phyloP scores from a whole-genome alignment of 495 filamentous ascomycete species.

The Rusavskia elegans region DNA sequence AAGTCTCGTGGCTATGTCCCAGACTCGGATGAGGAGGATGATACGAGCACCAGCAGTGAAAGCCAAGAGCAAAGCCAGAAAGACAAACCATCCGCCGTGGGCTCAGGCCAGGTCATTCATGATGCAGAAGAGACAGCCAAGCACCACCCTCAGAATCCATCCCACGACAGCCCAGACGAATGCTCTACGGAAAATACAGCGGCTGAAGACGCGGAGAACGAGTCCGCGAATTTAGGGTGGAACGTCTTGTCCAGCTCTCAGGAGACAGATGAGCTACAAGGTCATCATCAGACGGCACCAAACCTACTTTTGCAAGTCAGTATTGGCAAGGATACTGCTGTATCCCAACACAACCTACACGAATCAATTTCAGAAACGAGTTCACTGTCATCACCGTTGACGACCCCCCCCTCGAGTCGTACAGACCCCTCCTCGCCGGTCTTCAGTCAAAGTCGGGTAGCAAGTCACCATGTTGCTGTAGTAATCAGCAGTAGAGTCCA shows the following conservation, averaged over 20 bases:
- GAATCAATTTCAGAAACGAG: background rate
- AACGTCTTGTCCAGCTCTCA: background rate
- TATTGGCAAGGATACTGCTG: background rate
- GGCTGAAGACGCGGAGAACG: background rate
- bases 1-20: conserved; percentile 44
- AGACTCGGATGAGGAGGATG: conserved; percentile 44
- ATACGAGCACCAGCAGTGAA: background rate
- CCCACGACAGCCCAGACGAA: too few species aligned
- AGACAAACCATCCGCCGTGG: background rate
- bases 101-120: background rate
- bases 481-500: background rate
- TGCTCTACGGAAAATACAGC: too few species aligned
- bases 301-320: background rate
- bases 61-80: background rate
- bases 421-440: background rate
- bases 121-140: background rate
- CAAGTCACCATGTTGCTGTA: background rate
- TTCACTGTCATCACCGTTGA: background rate
- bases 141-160: background rate
- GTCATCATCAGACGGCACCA: conserved; percentile 3
- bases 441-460: background rate
- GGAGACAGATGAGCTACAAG: conserved; percentile 8
- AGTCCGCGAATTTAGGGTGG: background rate
- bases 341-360: background rate
- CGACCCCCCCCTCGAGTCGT: background rate